Conservation (phyloP, 306 rosid genomes). For the Corylus heterophylla region DNA sequence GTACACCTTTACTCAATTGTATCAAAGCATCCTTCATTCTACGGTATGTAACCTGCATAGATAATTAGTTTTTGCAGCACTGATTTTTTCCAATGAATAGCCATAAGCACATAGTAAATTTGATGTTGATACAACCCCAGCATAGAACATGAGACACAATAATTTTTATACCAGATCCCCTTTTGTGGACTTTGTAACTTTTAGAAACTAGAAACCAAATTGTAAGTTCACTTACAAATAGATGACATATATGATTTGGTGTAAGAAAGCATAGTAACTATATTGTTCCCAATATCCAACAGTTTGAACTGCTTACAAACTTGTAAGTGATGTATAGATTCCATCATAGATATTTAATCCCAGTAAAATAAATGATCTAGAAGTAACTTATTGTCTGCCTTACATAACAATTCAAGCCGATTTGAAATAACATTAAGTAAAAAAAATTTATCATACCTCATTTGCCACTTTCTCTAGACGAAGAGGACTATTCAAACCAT, state of each 20-base stretch:
- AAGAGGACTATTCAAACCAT: conserved; percentile 82
- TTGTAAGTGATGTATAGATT: not conserved
- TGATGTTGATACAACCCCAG: not conserved
- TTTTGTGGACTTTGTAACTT: conserved; percentile 11
- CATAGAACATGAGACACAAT: not conserved
- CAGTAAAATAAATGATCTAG: conserved; percentile 8
- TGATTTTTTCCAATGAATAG: conserved; percentile 12
- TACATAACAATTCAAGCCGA: not conserved
- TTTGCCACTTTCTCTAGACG: conserved; percentile 92
- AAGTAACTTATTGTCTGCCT: not conserved
- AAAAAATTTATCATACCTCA: conserved; percentile 54
- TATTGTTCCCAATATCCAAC: not conserved
- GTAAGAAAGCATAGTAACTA: not conserved
- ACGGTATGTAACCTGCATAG: conserved; percentile 78
- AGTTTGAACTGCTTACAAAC: not conserved
- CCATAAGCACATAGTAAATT: not conserved
- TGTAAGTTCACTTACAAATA: conserved; percentile 16
- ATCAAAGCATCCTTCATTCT: conserved; percentile 94
- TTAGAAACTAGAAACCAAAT: conserved; percentile 8
- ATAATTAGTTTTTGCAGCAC: conserved; percentile 27
- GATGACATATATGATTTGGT: not conserved
- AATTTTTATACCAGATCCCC: conserved; percentile 18
- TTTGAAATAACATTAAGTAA: not conserved
- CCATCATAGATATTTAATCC: conserved; percentile 3
- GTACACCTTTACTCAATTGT: conserved; percentile 93